phyloP scores from a whole-genome alignment of 805 yeast species.

The Ascoidea rubescens region DNA sequence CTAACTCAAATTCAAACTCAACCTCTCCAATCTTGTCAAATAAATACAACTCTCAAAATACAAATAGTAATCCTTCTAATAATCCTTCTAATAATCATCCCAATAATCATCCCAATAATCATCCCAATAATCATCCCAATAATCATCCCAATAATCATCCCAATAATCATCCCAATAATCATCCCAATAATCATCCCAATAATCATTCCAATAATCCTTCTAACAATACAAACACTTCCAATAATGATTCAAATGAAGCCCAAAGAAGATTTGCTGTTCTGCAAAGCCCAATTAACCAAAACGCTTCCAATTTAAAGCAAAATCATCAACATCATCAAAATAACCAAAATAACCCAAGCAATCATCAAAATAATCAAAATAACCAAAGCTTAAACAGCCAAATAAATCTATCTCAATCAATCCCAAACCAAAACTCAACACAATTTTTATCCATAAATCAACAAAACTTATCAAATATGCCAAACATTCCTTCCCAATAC shows the following conservation, averaged over 20 bases:
- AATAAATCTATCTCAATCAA: too few relatives aligned
- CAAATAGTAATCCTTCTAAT: not conserved
- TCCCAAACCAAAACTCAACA: too few relatives aligned
- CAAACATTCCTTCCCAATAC: too few relatives aligned
- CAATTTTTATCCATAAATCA: too few relatives aligned
- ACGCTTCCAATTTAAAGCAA: not conserved
- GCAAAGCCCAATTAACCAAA: not conserved
- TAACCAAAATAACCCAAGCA: slow-evolving; percentile 4
- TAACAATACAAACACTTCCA: slow-evolving; percentile 9
- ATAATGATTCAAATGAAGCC: slow-evolving; percentile 10
- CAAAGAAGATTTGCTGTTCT: slow-evolving; percentile 12
- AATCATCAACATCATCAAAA: slow-evolving; percentile 5
- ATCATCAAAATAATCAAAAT: slow-evolving; percentile 5
- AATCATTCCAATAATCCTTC: not conserved
- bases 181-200: not conserved
- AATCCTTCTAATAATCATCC: not conserved
- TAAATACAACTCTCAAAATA: not conserved
- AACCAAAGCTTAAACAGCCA: slow-evolving; percentile 1
- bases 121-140: not conserved
- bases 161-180: not conserved
- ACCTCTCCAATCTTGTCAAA: slow-evolving; percentile 1
- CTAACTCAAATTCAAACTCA: not conserved
- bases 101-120: not conserved
- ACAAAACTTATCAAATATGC: too few relatives aligned
- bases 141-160: not conserved